These are phyloP conservation scores for Fraxinus americana DNA, from an alignment of 257 asterid genomes.

Conservation along the genomic window DNA sequence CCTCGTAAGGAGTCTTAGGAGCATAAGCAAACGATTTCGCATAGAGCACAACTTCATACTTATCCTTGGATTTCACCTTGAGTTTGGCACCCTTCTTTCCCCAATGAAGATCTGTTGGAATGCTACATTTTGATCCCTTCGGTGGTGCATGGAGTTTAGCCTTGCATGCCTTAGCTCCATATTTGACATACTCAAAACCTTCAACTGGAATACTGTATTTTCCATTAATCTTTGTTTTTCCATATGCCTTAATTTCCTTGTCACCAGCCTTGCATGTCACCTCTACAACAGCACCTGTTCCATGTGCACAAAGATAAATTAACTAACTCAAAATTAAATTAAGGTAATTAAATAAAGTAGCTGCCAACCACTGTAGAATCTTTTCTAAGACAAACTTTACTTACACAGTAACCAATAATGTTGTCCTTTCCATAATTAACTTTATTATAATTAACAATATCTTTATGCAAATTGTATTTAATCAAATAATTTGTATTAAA, in stretches of 20 bases:
- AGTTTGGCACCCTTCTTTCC: constrained; percentile 37
- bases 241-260: constrained; percentile 27
- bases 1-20: constrained; percentile 4
- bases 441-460: not conserved
- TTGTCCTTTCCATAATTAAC: not conserved
- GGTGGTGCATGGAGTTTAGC: constrained; percentile 38
- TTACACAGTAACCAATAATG: not conserved
- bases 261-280: constrained; percentile 35
- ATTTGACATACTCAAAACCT: constrained; percentile 35
- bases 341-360: not conserved
- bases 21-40: constrained; percentile 40
- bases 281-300: constrained; percentile 31
- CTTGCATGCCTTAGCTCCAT: constrained; percentile 40
- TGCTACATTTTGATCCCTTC: constrained; percentile 32
- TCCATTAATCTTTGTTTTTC: constrained; percentile 37
- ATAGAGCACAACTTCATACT: constrained; percentile 34
- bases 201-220: constrained; percentile 31
- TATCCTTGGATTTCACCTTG: constrained; percentile 34
- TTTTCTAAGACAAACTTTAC: not conserved
- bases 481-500: no score
- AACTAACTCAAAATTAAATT: not conserved
- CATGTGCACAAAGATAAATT: not conserved
- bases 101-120: constrained; percentile 31
- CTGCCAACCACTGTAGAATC: constrained; percentile 9
- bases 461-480: no score